A percentile compares a stretch with the other conserved stretches of the same genome.
phyloP scores from a whole-genome alignment of 1,139 yeast species.

The Dujonia santamariae region DNA sequence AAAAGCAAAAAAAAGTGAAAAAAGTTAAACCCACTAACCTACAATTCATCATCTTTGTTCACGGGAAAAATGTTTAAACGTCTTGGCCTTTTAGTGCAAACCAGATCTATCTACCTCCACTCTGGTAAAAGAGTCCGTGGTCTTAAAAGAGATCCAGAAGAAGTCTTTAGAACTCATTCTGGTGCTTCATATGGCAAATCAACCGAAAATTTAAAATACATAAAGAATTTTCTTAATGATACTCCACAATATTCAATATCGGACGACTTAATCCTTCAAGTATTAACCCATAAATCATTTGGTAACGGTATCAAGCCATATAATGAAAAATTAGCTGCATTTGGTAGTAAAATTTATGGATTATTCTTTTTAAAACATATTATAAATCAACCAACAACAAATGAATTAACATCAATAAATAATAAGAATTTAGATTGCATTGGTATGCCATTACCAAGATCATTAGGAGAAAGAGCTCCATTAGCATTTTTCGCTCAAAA shows the following conservation, averaged over 20 bases:
- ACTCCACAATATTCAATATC: slow-evolving; percentile 39
- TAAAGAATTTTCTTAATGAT: slow-evolving; percentile 44
- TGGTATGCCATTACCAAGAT: slow-evolving; percentile 54
- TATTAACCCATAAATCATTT: slow-evolving; percentile 88
- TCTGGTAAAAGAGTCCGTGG: slow-evolving; percentile 69
- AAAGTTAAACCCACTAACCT: background rate
- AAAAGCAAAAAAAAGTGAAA: background rate
- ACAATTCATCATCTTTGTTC: too few species aligned
- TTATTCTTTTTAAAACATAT: slow-evolving; percentile 56
- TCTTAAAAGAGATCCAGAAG: slow-evolving; percentile 71
- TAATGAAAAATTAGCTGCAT: slow-evolving; percentile 75
- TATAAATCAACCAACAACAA: slow-evolving; percentile 24
- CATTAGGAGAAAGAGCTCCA: slow-evolving; percentile 47
- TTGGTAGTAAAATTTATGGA: slow-evolving; percentile 75
- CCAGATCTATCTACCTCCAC: slow-evolving; percentile 37
- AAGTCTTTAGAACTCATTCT: slow-evolving; percentile 51
- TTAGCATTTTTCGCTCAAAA: slow-evolving; percentile 53
- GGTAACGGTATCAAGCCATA: slow-evolving; percentile 88
- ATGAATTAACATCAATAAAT: slow-evolving; percentile 41
- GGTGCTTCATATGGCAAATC: slow-evolving; percentile 60
- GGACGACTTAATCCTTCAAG: slow-evolving; percentile 64
- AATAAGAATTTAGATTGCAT: slow-evolving; percentile 62
- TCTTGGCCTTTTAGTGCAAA: too few species aligned
- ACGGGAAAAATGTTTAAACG: background rate
- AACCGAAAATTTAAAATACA: slow-evolving; percentile 45